Evolutionary conservation across 2,329 filamentous ascomycete genomes (phyloP).

Genomic region (Phyllosticta citriasiana): DNA sequence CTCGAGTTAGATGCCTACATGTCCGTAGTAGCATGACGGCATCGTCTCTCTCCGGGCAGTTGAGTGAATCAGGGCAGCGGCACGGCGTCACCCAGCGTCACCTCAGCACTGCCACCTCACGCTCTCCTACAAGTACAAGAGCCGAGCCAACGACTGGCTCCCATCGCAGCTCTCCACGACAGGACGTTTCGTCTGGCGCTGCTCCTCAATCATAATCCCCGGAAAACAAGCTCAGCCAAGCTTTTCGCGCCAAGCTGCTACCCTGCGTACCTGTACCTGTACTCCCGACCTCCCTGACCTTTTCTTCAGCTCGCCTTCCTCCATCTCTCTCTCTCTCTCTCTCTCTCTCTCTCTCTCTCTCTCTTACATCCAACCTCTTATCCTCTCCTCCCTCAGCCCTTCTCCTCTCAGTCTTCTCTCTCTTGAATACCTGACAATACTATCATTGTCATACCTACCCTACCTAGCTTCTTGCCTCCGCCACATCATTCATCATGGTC

Average conservation of each 20-base stretch:
- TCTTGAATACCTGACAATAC: background rate
- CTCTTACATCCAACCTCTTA: background rate
- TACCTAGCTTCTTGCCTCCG: constrained; percentile 1
- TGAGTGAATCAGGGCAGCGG: background rate
- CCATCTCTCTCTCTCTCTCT: background rate
- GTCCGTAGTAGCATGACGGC: background rate
- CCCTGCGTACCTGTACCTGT: background rate
- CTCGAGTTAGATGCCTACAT: background rate
- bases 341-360: background rate
- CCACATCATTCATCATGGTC: constrained; percentile 31
- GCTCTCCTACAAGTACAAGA: too few relatives aligned
- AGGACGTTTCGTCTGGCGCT: background rate
- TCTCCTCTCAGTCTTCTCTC: background rate
- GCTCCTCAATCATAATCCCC: background rate
- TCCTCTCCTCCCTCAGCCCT: background rate
- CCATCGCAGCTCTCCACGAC: background rate
- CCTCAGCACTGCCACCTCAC: background rate
- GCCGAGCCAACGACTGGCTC: background rate
- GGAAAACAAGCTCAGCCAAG: constrained; percentile 10
- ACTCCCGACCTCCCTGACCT: background rate
- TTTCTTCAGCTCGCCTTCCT: background rate
- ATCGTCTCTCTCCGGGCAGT: background rate
- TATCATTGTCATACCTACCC: background rate
- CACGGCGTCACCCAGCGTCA: too few relatives aligned
- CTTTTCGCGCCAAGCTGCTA: constrained; percentile 4